phyloP scores from a whole-genome alignment of 345 rosid species.

The Eucalyptus tenuipes region DNA sequence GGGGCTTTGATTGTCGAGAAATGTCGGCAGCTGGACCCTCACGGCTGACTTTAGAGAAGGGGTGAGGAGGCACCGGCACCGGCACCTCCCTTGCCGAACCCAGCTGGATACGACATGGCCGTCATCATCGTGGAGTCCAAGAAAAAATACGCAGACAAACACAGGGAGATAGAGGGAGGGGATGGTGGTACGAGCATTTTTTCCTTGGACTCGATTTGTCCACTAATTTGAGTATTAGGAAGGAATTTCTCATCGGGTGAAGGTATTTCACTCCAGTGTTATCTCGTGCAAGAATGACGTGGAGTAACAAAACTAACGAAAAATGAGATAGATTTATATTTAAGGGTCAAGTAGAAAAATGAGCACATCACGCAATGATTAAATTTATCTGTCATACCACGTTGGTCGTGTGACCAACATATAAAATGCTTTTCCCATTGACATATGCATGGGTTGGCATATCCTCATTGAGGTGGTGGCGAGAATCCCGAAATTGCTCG shows the following conservation, averaged over 20 bases:
- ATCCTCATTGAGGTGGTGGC: not conserved
- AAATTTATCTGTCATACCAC: rapidly evolving
- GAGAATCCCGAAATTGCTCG: not conserved
- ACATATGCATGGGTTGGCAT: not conserved
- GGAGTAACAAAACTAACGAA: not conserved
- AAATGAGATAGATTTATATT: not conserved
- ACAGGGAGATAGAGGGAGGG: not conserved
- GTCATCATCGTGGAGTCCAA: not conserved
- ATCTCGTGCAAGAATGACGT: not conserved
- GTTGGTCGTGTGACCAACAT: rapidly evolving
- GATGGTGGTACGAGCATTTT: not conserved
- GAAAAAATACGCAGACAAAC: not conserved
- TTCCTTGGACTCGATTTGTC: not conserved
- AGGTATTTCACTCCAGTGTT: not conserved
- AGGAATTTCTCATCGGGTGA: too few relatives aligned
- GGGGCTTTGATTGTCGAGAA: not conserved
- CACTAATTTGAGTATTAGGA: not conserved
- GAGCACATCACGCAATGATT: not conserved
- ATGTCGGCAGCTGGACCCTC: not conserved
- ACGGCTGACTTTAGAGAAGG: not conserved
- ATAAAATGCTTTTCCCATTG: not conserved
- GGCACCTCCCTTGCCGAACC: not conserved
- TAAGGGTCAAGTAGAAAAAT: not conserved
- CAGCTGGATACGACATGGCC: not conserved
- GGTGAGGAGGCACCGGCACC: not conserved